These are phyloP conservation scores for Puccinia novopanici DNA, from an alignment of 1,284 basidiomycete species.

Conservation along the genomic window DNA sequence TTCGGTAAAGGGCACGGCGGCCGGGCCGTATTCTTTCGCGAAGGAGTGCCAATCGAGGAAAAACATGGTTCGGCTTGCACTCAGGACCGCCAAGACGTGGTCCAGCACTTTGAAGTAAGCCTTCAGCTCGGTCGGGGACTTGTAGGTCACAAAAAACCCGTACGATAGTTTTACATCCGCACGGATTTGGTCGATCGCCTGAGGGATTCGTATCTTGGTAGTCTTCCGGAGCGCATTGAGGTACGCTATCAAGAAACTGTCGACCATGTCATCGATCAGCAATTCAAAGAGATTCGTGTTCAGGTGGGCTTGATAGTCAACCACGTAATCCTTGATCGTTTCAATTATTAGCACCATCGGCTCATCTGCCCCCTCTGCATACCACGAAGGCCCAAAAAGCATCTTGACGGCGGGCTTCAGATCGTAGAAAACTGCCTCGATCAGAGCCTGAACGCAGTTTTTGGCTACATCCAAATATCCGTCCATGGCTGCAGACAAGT, in stretches of 20 bases:
- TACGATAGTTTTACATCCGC: conserved; percentile 77
- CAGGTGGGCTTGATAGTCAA: conserved; percentile 85
- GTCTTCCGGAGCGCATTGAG: conserved; percentile 82
- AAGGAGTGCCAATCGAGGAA: conserved; percentile 90
- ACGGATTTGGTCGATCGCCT: conserved; percentile 76
- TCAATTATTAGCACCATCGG: conserved; percentile 81
- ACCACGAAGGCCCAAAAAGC: conserved; percentile 82
- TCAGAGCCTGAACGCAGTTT: conserved; percentile 89
- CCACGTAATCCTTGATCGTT: conserved; percentile 93
- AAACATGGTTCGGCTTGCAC: conserved; percentile 85
- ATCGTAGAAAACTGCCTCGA: conserved; percentile 94
- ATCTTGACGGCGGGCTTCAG: conserved; percentile 82
- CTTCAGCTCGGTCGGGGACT: conserved; percentile 77
- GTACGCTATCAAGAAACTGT: conserved; percentile 86
- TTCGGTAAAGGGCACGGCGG: conserved; percentile 80
- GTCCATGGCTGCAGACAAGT: conserved; percentile 92
- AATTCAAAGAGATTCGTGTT: conserved; percentile 89
- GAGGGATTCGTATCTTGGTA: conserved; percentile 83
- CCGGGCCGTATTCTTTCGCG: conserved; percentile 92
- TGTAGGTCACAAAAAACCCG: conserved; percentile 78
- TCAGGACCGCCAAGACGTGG: conserved; percentile 77
- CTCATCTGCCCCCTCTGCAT: conserved; percentile 65
- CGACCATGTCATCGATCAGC: conserved; percentile 87
- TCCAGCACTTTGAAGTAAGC: conserved; percentile 83
- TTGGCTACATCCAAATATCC: conserved; percentile 98